phyloP scores from a whole-genome alignment of 345 rosid species.

The Luvunga scandens region DNA sequence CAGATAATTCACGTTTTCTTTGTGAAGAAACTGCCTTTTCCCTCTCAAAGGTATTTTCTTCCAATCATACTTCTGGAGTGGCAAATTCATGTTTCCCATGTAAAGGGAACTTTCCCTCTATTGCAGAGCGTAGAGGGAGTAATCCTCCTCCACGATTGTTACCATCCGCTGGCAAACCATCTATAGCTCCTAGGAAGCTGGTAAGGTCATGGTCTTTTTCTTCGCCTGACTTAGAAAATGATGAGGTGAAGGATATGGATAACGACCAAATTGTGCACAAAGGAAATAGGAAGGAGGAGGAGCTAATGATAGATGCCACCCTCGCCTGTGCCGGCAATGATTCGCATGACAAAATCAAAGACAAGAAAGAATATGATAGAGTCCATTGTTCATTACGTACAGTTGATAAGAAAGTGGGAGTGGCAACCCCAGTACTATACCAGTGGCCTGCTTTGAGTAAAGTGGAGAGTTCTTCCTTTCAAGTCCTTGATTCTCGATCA shows the following conservation, averaged over 20 bases:
- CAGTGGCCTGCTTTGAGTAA: slow-evolving; percentile 38
- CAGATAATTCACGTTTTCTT: slow-evolving; percentile 25
- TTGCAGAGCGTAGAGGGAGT: slow-evolving; percentile 73
- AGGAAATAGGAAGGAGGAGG: slow-evolving; percentile 38
- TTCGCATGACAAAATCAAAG: slow-evolving; percentile 20
- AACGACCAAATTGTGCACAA: slow-evolving; percentile 23
- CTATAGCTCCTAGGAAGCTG: slow-evolving; percentile 28
- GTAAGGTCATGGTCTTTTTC: slow-evolving; percentile 56
- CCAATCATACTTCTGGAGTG: slow-evolving; percentile 18
- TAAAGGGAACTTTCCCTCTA: slow-evolving; percentile 37
- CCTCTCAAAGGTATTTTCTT: slow-evolving; percentile 23
- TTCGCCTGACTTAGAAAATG: slow-evolving; percentile 35
- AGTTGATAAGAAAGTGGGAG: slow-evolving; percentile 7
- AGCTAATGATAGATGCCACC: slow-evolving; percentile 38
- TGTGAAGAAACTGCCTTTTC: slow-evolving; percentile 28
- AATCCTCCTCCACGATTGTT: slow-evolving; percentile 51
- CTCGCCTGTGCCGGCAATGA: slow-evolving; percentile 8
- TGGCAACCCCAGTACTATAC: slow-evolving; percentile 22
- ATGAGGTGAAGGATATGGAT: slow-evolving; percentile 30
- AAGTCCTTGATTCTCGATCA: slow-evolving; percentile 30
- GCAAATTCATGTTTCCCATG: slow-evolving; percentile 27
- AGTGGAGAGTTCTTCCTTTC: slow-evolving; percentile 24
- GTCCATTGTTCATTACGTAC: slow-evolving; percentile 2
- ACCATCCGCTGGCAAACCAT: slow-evolving; percentile 37
- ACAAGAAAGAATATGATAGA: slow-evolving; percentile 8